Evolutionary conservation across 768 basidiomycete genomes (phyloP), one percentile per base, ranked within the genome.

Genomic region (Lepiota brunneoincarnata): DNA sequence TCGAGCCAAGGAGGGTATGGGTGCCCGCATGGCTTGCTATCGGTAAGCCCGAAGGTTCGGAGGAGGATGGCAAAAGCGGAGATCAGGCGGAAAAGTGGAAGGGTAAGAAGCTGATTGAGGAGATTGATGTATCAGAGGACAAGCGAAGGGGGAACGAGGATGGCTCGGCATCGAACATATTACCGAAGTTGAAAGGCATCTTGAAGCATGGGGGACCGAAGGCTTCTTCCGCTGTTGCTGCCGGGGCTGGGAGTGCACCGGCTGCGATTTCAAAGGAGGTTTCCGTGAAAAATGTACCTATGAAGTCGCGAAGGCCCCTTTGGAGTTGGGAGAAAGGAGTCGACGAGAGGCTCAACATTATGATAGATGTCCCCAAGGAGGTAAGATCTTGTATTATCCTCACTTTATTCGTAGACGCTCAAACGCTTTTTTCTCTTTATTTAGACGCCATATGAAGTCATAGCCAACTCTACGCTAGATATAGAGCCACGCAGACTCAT

Each of bases 401-500:
- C 47, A 36, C 18, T 23, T 42, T 41, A 24, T 23, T 18, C 3
- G 20, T 14, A 45, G 17, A 41, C 17, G 24, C 23, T 26, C 34
- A 37, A 17, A 23, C 34, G 12, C 51, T 55, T 35, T 21, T n/a
- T 41, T 23, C 40, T 11, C 20, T 43, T 28, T 43, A 36, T 2
- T 59, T 41, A 57, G 59, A 45, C 87, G 84, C 80, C 78, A 7
- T 78, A 65, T 47, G 58, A 72, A 35, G 59, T 72, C 35, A 73
- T 87, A 48, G 58, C 73, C 18, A 57, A 65, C 1, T 73, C 84
- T 2, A 77, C 77, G 0, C 79, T 91, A 7, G 87, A 90, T 55
- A 56, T 91, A n/a, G 87, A 88, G 58, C 72, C 80, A 0, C 73
- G 80, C 17, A 77, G 86, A 14, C 53, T 91, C 35, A 66, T 82